These are phyloP conservation scores for Tuber indicum DNA, from an alignment of 495 filamentous ascomycete genomes.

Conservation along the genomic window DNA sequence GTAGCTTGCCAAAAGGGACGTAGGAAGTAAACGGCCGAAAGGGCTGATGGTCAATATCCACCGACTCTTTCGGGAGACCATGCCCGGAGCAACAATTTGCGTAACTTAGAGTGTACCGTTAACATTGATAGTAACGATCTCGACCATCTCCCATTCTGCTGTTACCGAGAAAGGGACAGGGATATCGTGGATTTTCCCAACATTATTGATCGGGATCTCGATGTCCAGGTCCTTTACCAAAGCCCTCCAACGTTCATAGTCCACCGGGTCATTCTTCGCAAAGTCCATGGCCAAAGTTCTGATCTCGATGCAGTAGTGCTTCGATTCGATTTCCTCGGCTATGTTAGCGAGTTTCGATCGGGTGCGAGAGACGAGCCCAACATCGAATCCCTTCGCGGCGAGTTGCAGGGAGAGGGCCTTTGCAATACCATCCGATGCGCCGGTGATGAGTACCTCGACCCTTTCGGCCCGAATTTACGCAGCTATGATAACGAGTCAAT, in stretches of 20 bases:
- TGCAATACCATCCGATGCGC: slow-evolving; percentile 92
- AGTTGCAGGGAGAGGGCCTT: slow-evolving; percentile 92
- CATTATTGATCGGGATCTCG: slow-evolving; percentile 90
- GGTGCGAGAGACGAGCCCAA: slow-evolving; percentile 89
- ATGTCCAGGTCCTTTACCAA: slow-evolving; percentile 69
- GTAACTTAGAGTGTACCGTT: slow-evolving; percentile 80
- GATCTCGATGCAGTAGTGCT: slow-evolving; percentile 57
- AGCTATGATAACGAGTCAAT: slow-evolving; percentile 52
- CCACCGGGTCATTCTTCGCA: slow-evolving; percentile 62
- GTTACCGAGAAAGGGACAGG: slow-evolving; percentile 84
- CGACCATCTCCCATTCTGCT: slow-evolving; percentile 64
- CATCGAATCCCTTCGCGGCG: slow-evolving; percentile 83
- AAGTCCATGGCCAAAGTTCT: slow-evolving; percentile 89
- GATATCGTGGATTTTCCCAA: slow-evolving; percentile 86
- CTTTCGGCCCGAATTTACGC: slow-evolving; percentile 79
- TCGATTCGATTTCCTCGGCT: slow-evolving; percentile 64
- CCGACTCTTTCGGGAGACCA: slow-evolving; percentile 73
- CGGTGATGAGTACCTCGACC: slow-evolving; percentile 89
- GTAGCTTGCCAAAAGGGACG: slow-evolving; percentile 90
- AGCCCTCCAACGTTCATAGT: slow-evolving; percentile 65
- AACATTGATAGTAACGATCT: slow-evolving; percentile 94
- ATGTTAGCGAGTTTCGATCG: slow-evolving; percentile 76
- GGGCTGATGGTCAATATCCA: slow-evolving; percentile 96
- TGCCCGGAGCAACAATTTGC: slow-evolving; percentile 72
- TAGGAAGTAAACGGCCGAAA: slow-evolving; percentile 83